Evolutionary conservation across 1,284 basidiomycete species (phyloP), one percentile per base, ranked within the genome.

Genomic region (Melampsora americana): DNA sequence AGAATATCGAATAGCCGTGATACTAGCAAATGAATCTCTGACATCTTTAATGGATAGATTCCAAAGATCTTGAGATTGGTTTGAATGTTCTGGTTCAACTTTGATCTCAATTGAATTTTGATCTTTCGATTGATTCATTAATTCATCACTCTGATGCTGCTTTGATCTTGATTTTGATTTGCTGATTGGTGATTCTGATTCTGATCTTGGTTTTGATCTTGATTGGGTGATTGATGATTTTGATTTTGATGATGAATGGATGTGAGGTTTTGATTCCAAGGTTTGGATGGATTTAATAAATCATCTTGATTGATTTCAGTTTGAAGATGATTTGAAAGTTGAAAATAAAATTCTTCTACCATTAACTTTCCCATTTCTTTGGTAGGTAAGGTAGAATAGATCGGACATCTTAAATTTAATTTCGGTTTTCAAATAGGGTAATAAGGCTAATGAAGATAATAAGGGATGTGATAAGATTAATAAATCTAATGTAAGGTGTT

Each of bases 331-430:
- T 85, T 85, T 12, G 90, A 79, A 42, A 68, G 82, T 81, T 32
- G 65, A 65, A 66, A 80, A 14, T 79, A 79, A 80, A 80, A 81
- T 65, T 82, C 81, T 72, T 79, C 81, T 76, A 83, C 53, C 69
- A 93, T 92, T 65, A 97, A 91, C 44, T 93, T 87, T 2, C 92
- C 95, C 91, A 95, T 97, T 74, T 95, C 93, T 79, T 96, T 93
- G 0, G 96, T 93, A 28, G 96, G 95, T 65, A 99, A 87, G 0
- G 95, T 96, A 0, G 92, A 91, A 83, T 98, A 99, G n/a, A 93
- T 89, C 11, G 93, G 93, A 59, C 94, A 95, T 69, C 88, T 90
- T 53, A 99, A 86, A 23, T 90, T 91, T 89, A 93, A 94, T 80
- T 89, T 87, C 5, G 11, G 11, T 35, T 35, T 4, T 35, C 9